Base-by-base conservation (phyloP, 768 basidiomycete genomes). In the Amylocystis lapponica region DNA sequence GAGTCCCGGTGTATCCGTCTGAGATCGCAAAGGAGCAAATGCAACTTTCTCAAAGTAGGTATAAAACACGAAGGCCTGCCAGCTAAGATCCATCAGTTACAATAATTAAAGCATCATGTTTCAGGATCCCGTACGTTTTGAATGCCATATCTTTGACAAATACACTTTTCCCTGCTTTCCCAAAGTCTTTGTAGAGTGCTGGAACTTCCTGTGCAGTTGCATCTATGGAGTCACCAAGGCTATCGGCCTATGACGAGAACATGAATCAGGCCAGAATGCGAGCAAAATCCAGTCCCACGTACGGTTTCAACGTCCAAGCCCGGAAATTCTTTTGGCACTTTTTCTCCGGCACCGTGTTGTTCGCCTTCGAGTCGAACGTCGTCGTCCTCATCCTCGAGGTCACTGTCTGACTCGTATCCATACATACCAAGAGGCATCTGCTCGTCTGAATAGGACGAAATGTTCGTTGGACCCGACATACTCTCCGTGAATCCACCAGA, bases 371-470 rank as follows among this genome's bases (percentile, higher is more conserved):
- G n/a, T n/a, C n/a, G n/a, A n/a, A n/a, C n/a, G n/a, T n/a, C 26
- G 8, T 35, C 35, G 14, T 21, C 34, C 8, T 54, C 52, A 5
- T 64, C 61, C n/a, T 66, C 65, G 20, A 67, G 56, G 30, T 66
- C 66, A 12, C 66, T 66, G 43, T 67, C 65, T 13, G 58, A 62
- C 26, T 25, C 54, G 35, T 63, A 67, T 7, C 53, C 64, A 38
- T 64, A 62, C 7, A 60, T 59, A 5, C 50, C 53, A 29, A 23
- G 23, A 11, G 22, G 26, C n/a, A 27, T 38, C n/a, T 17, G 13
- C n/a, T n/a, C n/a, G n/a, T n/a, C n/a, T n/a, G n/a, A n/a, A n/a
- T n/a, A n/a, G n/a, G n/a, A n/a, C n/a, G n/a, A n/a, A n/a, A n/a
- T n/a, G n/a, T n/a, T n/a, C n/a, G n/a, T n/a, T n/a, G n/a, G n/a